Evolutionary conservation across 2,329 filamentous ascomycete species (phyloP), one percentile per base, ranked within the genome.

Genomic region (Alternaria triticimaculans): DNA sequence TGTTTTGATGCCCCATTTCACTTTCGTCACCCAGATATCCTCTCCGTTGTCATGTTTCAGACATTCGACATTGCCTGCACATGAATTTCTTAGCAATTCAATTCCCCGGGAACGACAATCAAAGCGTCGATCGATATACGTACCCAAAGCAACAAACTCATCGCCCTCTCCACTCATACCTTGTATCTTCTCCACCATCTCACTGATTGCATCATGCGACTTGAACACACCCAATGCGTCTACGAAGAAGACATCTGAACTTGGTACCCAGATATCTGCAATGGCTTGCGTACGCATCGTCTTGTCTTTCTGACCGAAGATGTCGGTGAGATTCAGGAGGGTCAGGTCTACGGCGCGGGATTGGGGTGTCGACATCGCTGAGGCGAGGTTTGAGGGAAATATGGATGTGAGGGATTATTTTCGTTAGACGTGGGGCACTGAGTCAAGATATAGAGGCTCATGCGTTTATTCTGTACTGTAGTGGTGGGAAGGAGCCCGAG

Each of bases 1-100:
- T 30, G 57, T 6, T 12, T 44, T 55, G 48, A 64, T 51, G n/a
- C 62, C 64, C 64, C 64, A 66, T 46, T 54, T 61, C 44, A 64
- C 21, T 30, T 57, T 28, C 10, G 60, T 58, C 10, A 63, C 56
- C 65, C 65, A 63, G 2, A 62, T 25, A 51, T 67, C 60, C n/a
- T 53, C 44, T 23, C 58, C 33, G 6, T 55, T 15, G 11, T 60
- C 51, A 25, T 53, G 44, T 18, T 37, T 18, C 4, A 65, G 26
- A 21, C 21, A 33, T 11, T 54, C 60, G 11, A 67, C 60, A n/a
- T 63, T 53, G 21, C 60, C 60, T 60, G 6, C 4, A 14, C 0
- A 30, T 6, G 28, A 30, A 0, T 5, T 26, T 28, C 26, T 28
- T 30, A 30, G 28, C 11, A 30, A 30, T 14, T 5, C 3, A 5